Evolutionary conservation across 768 basidiomycete genomes (phyloP).

Genomic region (Tulasnella calospora): DNA sequence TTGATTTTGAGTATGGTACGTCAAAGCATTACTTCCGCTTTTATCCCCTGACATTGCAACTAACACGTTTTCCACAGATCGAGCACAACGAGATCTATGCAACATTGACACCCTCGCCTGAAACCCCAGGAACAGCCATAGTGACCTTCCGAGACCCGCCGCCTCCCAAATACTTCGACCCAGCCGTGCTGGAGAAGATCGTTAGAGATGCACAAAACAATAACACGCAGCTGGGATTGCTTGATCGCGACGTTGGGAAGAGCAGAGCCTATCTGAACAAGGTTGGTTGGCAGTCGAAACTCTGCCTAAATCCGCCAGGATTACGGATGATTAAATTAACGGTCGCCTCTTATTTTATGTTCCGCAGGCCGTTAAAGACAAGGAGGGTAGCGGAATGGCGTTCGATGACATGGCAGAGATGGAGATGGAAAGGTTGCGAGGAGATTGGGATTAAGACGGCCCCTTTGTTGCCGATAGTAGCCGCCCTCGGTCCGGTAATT

Average conservation of each 20-base stretch:
- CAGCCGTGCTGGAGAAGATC: constrained; percentile 18
- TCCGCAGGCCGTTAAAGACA: constrained; percentile 27
- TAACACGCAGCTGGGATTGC: constrained; percentile 1
- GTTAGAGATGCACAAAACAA: constrained; percentile 5
- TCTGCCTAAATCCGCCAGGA: background rate
- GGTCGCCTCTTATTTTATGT: background rate
- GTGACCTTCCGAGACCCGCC: constrained; percentile 26
- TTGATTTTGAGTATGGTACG: constrained; percentile 71
- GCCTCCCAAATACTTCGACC: constrained; percentile 22
- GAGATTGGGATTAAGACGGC: background rate
- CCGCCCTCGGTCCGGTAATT: background rate
- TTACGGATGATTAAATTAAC: background rate
- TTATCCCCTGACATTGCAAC: background rate
- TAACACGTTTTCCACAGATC: constrained; percentile 1
- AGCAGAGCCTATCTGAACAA: constrained; percentile 14
- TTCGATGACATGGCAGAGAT: constrained; percentile 25
- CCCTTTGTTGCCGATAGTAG: background rate
- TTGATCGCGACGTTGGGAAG: constrained; percentile 12
- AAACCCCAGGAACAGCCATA: background rate
- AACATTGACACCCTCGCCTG: constrained; percentile 20
- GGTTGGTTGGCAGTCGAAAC: background rate
- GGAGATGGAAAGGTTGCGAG: constrained; percentile 16
- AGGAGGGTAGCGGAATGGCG: constrained; percentile 18
- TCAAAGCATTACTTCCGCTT: background rate
- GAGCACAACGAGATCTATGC: constrained; percentile 23